These are phyloP conservation scores for Leccinum griseonigrum DNA, from an alignment of 1,284 basidiomycete species.

Conservation along the genomic window DNA sequence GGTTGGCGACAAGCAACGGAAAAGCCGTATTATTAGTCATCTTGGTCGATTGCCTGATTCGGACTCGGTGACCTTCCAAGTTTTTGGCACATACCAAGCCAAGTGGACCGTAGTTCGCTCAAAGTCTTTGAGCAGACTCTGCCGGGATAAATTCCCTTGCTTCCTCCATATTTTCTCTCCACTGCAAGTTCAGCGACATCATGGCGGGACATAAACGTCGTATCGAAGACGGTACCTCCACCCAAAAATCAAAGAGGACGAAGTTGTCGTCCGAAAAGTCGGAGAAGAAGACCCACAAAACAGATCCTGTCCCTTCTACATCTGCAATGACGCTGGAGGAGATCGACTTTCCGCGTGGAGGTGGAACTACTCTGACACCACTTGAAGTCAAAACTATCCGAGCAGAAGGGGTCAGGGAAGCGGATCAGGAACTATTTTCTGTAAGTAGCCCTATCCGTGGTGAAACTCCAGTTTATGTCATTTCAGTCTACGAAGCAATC, in stretches of 20 bases:
- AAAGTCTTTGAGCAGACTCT: not conserved
- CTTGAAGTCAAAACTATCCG: constrained; percentile 88
- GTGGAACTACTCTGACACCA: constrained; percentile 80
- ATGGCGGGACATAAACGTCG: constrained; percentile 59
- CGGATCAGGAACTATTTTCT: constrained; percentile 75
- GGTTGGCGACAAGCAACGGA: not conserved
- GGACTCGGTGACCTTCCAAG: not conserved
- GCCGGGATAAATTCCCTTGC: not conserved
- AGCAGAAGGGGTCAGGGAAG: constrained; percentile 84
- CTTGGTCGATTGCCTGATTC: constrained; percentile 17
- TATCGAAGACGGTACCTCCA: constrained; percentile 50
- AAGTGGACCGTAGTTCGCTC: not conserved
- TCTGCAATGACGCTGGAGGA: constrained; percentile 64
- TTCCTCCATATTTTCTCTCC: not conserved
- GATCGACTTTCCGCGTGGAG: constrained; percentile 93
- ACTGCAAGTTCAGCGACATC: constrained; percentile 27
- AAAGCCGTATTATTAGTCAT: not conserved
- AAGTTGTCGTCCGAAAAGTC: constrained; percentile 35
- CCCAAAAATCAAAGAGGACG: constrained; percentile 55
- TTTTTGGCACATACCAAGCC: not conserved
- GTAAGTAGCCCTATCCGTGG: constrained; percentile 36
- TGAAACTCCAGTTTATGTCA: constrained; percentile 7
- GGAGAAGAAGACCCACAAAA: constrained; percentile 28
- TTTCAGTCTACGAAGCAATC: constrained; percentile 15
- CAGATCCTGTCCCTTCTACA: constrained; percentile 24